Evolutionary conservation across 306 rosid species (phyloP).

Genomic region (Vigna nakashimae): DNA sequence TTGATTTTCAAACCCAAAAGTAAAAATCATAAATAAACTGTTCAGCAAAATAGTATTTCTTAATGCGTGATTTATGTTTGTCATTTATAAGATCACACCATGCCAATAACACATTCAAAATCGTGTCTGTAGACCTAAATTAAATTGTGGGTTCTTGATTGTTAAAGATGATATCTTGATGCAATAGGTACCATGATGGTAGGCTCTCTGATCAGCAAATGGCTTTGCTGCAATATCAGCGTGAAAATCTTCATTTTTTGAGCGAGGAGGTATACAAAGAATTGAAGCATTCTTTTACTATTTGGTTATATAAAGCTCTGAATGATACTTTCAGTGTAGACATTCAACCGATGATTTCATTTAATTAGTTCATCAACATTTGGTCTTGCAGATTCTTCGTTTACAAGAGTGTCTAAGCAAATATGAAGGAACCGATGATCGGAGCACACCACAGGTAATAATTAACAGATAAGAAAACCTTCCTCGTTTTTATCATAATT

Average conservation of each 20-base stretch:
- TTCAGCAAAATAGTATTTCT: conserved; percentile 37
- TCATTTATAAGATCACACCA: conserved; percentile 11
- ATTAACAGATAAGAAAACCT: conserved; percentile 19
- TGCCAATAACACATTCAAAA: conserved; percentile 15
- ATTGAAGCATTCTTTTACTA: conserved; percentile 40
- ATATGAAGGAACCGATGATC: conserved; percentile 86
- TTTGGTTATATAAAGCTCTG: conserved; percentile 25
- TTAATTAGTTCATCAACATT: conserved; percentile 38
- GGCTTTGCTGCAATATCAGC: conserved; percentile 99
- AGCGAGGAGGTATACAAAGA: conserved; percentile 84
- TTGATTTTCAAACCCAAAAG: conserved; percentile 27
- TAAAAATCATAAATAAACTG: neutral
- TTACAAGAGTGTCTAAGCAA: conserved; percentile 91
- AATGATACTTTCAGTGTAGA: conserved; percentile 15
- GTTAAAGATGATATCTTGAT: conserved; percentile 42
- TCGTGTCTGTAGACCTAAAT: conserved; percentile 33
- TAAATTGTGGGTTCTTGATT: conserved; percentile 26
- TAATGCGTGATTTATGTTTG: conserved; percentile 18
- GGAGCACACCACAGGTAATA: conserved; percentile 92
- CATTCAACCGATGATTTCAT: neutral
- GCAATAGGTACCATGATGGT: conserved; percentile 82
- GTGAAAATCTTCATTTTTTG: conserved; percentile 96
- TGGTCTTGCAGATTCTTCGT: conserved; percentile 76
- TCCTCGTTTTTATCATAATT: neutral
- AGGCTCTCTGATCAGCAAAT: conserved; percentile 99